Conservation (phyloP, 345 rosid genomes). For the Limnanthes douglasii region DNA sequence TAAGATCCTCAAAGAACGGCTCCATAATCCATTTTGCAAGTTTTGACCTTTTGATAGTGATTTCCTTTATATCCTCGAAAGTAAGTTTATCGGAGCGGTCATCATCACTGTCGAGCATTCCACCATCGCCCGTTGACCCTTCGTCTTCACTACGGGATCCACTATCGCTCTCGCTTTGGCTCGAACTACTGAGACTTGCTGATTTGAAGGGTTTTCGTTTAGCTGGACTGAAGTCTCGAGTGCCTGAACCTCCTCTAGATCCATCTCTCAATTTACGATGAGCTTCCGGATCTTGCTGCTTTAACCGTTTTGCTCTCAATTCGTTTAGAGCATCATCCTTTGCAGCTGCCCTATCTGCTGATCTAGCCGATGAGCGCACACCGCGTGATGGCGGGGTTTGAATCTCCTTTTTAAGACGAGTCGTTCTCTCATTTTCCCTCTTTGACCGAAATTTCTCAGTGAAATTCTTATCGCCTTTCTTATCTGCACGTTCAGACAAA, state of each 20-base stretch:
- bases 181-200: conserved; percentile 64
- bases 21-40: conserved; percentile 98
- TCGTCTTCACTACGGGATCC: conserved; percentile 84
- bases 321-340: conserved; percentile 87
- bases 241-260: conserved; percentile 47
- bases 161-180: conserved; percentile 78
- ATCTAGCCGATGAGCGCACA: conserved; percentile 75
- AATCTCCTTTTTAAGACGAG: conserved; percentile 47
- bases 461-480: conserved; percentile 78
- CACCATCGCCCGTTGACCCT: conserved; percentile 72
- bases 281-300: conserved; percentile 91
- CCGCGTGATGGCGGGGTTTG: conserved; percentile 51
- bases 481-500: conserved; percentile 73
- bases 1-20: conserved; percentile 96
- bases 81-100: conserved; percentile 52
- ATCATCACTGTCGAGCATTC: conserved; percentile 87
- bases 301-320: conserved; percentile 75
- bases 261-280: conserved; percentile 69
- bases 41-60: conserved; percentile 78
- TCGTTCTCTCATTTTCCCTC: conserved; percentile 53
- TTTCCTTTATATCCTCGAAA: conserved; percentile 72
- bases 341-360: conserved; percentile 91
- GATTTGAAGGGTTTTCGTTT: conserved; percentile 47
- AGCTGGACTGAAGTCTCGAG: conserved; percentile 45
- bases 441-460: conserved; percentile 70